A percentile compares a stretch with the other conserved stretches of the same genome.
These are phyloP conservation scores for Reutealis trisperma DNA, from an alignment of 345 rosid species.

Conservation along the genomic window DNA sequence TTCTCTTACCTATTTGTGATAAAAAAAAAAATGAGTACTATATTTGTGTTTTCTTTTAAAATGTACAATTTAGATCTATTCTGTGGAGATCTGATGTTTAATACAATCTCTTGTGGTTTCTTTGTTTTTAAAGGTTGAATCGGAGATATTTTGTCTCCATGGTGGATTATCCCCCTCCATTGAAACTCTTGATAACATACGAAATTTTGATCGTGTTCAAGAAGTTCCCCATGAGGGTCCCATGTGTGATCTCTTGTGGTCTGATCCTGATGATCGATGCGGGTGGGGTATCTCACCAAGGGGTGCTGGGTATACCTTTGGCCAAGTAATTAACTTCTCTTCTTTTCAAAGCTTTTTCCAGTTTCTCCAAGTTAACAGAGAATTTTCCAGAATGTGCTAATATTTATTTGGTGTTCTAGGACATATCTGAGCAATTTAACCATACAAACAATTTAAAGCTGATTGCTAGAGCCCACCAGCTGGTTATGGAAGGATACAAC, in stretches of 20 bases:
- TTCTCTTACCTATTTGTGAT: background rate
- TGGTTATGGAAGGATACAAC: conserved; percentile 96
- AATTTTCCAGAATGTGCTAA: background rate
- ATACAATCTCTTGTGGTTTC: background rate
- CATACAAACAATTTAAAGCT: conserved; percentile 86
- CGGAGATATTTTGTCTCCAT: conserved; percentile 89
- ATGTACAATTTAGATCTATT: background rate
- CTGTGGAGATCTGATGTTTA: conserved; percentile 11
- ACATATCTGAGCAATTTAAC: conserved; percentile 94
- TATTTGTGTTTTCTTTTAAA: background rate
- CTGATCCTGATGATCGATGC: conserved; percentile 95
- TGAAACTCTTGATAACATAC: conserved; percentile 87
- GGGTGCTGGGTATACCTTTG: conserved; percentile 96
- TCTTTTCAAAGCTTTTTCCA: background rate
- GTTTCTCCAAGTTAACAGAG: background rate
- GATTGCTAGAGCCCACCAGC: conserved; percentile 92
- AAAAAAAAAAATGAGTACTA: background rate
- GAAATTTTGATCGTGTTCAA: conserved; percentile 90
- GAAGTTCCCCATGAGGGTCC: conserved; percentile 99
- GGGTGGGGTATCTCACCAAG: conserved; percentile 99
- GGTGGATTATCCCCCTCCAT: conserved; percentile 94
- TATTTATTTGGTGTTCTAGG: conserved; percentile 44
- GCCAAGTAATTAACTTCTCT: conserved; percentile 57
- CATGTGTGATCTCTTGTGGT: conserved; percentile 98
- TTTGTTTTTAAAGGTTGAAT: conserved; percentile 69